Base-by-base conservation (phyloP, 176 grass and related monocot species). In the Coix lacrymajobi region DNA sequence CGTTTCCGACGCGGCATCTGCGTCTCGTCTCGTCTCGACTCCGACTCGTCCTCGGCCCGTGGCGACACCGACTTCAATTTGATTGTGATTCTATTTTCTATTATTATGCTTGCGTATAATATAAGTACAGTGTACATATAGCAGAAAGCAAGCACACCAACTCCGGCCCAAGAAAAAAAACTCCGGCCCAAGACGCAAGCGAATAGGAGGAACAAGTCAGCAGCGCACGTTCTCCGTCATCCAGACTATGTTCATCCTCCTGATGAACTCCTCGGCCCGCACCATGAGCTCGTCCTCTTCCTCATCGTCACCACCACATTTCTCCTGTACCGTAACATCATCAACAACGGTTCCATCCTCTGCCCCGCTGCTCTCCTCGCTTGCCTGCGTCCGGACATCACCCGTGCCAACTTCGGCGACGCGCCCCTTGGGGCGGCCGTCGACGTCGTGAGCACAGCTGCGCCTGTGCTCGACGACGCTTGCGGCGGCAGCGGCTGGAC, bases 171-270 rank as follows among this genome's bases (percentile, higher is more conserved):
- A n/a, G n/a, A n/a, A n/a, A n/a, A n/a, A n/a, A n/a, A n/a, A n/a
- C n/a, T n/a, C n/a, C n/a, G n/a, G n/a, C n/a, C n/a, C 69, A 72
- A 57, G n/a, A 13, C 41, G 11, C 41, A 14, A 44, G 11, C 1
- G 46, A 16, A 16, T 51, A 31, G 25, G 58, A 20, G n/a, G 2
- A 33, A 1, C 63, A 7, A 43, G 41, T 76, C 72, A 77, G 11
- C 51, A 38, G 11, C 56, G 43, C 44, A 57, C 22, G 28, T 83
- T 79, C 31, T 92, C 91, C 25, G 41, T 66, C 73, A 63, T 87
- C 91, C 94, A 96, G 3, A 62, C 61, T 69, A 56, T 87, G 77
- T 93, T 97, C 91, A 93, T 97, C 82, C 81, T 89, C 86, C 80
- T 76, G 29, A 96, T 93, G 82, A 97, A 97, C 77, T 97, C 88